Percentiles rank a stretch among this genome's conserved stretches.
Evolutionary conservation across 805 yeast genomes (phyloP).

Genomic region (Saccharomyces kudriavzevii): DNA sequence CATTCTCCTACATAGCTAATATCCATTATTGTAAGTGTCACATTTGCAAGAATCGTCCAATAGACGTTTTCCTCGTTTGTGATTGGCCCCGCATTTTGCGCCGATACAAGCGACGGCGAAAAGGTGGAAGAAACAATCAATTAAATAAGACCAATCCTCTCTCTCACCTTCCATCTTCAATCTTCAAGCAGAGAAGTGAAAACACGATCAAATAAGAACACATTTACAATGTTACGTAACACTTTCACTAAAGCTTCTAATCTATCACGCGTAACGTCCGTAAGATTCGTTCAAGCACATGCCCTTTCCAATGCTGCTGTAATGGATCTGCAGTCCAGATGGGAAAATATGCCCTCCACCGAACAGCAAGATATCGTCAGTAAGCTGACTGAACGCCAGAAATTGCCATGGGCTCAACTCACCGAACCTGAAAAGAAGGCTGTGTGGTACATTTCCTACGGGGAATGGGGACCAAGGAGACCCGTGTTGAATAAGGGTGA

Average conservation of each 20-base stretch:
- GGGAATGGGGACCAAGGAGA: slow-evolving; percentile 99
- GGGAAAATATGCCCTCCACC: slow-evolving; percentile 80
- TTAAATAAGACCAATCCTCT: not conserved
- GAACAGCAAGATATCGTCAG: slow-evolving; percentile 83
- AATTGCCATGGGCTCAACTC: slow-evolving; percentile 85
- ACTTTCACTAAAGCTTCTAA: slow-evolving; percentile 14
- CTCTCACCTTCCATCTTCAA: not conserved
- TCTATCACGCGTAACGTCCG: slow-evolving; percentile 28
- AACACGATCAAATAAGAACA: not conserved
- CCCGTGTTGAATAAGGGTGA: slow-evolving; percentile 89
- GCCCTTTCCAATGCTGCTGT: slow-evolving; percentile 87
- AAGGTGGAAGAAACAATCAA: not conserved
- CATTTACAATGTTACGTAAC: slow-evolving; percentile 25
- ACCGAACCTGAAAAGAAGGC: slow-evolving; percentile 90
- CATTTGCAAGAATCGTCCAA: not conserved
- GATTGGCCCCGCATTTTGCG: not conserved
- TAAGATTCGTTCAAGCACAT: slow-evolving; percentile 37
- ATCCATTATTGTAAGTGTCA: not conserved
- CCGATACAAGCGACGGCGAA: not conserved
- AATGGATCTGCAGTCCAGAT: slow-evolving; percentile 77
- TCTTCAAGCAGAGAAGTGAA: not conserved
- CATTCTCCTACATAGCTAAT: not conserved
- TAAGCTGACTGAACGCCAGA: slow-evolving; percentile 84
- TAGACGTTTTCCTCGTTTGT: not conserved
- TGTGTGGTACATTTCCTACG: slow-evolving; percentile 93